Base-by-base conservation (phyloP, 345 rosid species). In the Hibiscus mutabilis region DNA sequence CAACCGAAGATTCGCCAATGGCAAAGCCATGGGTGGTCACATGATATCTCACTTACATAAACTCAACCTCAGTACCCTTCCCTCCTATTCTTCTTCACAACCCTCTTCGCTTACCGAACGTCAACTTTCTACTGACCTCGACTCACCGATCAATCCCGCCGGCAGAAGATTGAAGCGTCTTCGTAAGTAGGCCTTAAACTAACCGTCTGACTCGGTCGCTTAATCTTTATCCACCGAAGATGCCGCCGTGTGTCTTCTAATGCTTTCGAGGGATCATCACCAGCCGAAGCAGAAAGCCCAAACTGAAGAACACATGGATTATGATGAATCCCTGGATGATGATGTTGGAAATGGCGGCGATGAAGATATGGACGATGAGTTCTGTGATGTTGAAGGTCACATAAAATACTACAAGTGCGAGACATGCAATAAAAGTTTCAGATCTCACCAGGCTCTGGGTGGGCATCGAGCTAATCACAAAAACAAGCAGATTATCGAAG, bases 11-110 rank as follows among this genome's bases (percentile, higher is more conserved):
- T 87, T 87, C 52, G 80, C 85, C 16, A 87, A 78, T 66, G 88
- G 92, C 31, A 87, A 86, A 77, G 92, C 92, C 77, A 79, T 87
- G 88, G 92, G 89, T 18, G 92, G 89, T 33, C 92, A 85, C 75
- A 84, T 85, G 89, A 86, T 85, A 82, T 85, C 89, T 77, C 89
- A 87, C 75, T 19, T 79, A 0, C 82, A 78, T 2, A 85, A 80
- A 69, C 59, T 80, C 0, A 83, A 78, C 70, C 71, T 78, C 49
- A 33, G 1, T 33, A 5, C 35, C 35, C 35, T 33, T 33, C 35
- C 35, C 35, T 33, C 35, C 5, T 33, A 0, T 33, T 33, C 7
- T 6, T 6, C 7, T 5, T 33, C 27, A 25, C 55, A 77, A 68
- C 83, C 13, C 75, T 76, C 82, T 5, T 57, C 65, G 4, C 80